These are phyloP conservation scores for Aristolochia fimbriata DNA, from an alignment of 164 flowering plant species.

Conservation along the genomic window DNA sequence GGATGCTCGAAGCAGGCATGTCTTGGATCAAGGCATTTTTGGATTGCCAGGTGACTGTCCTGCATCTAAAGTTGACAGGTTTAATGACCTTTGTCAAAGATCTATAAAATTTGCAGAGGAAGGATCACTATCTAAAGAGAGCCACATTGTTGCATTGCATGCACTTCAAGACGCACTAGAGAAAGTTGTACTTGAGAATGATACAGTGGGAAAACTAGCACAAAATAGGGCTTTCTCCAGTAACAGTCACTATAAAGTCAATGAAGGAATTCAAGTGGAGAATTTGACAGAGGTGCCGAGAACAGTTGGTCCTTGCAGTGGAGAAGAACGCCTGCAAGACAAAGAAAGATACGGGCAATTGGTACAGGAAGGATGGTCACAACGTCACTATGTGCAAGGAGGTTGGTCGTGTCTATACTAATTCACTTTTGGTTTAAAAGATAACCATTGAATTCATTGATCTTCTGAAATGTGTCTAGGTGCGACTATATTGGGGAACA, in stretches of 20 bases:
- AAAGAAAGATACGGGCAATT: not conserved
- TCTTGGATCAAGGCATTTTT: not conserved
- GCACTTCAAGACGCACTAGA: slow-evolving; percentile 17
- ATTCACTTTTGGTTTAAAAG: too few relatives aligned
- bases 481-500: too few relatives aligned
- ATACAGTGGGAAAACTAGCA: not conserved
- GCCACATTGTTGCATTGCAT: slow-evolving; percentile 6
- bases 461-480: too few relatives aligned
- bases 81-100: slow-evolving; percentile 5
- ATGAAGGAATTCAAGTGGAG: not conserved
- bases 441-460: too few relatives aligned
- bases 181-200: slow-evolving; percentile 1
- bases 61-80: slow-evolving; percentile 2
- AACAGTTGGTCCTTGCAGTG: not conserved
- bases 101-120: slow-evolving; percentile 10
- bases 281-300: not conserved
- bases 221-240: not conserved
- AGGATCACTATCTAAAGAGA: slow-evolving; percentile 1
- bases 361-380: not conserved
- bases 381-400: too few relatives aligned
- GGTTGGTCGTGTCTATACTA: too few relatives aligned
- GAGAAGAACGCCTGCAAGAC: not conserved
- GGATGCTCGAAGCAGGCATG: slow-evolving; percentile 6
- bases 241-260: not conserved
- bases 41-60: not conserved